Base-by-base conservation (phyloP, 202 grass and related monocot genomes). In the Setaria viridis region DNA sequence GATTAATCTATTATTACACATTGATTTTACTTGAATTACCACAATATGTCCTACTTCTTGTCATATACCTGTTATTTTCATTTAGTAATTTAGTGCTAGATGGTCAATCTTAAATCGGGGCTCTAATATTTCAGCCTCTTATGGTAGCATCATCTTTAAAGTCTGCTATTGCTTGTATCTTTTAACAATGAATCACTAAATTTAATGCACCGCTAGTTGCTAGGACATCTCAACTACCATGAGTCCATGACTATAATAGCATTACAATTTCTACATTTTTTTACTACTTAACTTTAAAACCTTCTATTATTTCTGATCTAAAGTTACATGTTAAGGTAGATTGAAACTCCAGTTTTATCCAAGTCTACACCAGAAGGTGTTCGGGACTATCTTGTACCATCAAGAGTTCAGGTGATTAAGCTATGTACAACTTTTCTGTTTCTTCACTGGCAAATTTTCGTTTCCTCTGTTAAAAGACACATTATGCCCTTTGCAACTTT, bases 311-410 rank as follows among this genome's bases (percentile, higher is more conserved):
- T 29, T 75, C 75, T 93, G 74, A 86, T 83, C 79, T 65, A 72
- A 90, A 63, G 77, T 91, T 84, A 80, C 78, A 87, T 88, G 46
- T 84, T 89, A 98, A 98, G 93, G 93, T 96, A 99, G 97, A 96
- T 99, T 94, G 97, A 99, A 93, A 99, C 97, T 94, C 97, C 97
- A 91, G 93, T 99, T 89, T 89, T 99, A 83, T 99, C 97, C 79
- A 93, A 90, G 75, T 99, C 97, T 51, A 99, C 97, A 82, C 97
- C 97, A 76, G 97, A 96, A 93, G 97, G 97, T 74, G 93, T 93
- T 54, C 88, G 97, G 6, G 93, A 99, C 62, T 99, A 99, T 96
- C 97, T 99, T 84, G 97, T 94, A 77, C 97, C 93, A 85, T 96
- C 97, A 21, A 87, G 93, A 93, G 92, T 96, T 91, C 97, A 99